Percentiles rank a stretch among this genome's conserved stretches.
Conservation (phyloP, 164 flowering plant species). For the Liriodendron chinense region DNA sequence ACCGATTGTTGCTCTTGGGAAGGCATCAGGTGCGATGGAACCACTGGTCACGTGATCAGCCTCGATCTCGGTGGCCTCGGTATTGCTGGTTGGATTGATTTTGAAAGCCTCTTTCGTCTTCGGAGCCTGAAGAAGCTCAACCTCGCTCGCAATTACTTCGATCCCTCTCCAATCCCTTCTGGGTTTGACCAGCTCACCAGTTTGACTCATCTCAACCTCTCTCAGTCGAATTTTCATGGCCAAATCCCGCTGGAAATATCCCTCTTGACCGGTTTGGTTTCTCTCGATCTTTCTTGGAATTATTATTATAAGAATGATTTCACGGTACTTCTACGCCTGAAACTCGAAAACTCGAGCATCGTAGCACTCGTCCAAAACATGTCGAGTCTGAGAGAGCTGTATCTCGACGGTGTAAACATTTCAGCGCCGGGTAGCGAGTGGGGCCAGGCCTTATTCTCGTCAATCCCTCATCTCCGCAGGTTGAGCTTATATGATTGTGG, state of each 20-base stretch:
- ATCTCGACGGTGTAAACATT: slow-evolving; percentile 34
- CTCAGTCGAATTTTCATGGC: slow-evolving; percentile 37
- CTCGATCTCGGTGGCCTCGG: slow-evolving; percentile 29
- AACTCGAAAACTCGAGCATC: slow-evolving; percentile 16
- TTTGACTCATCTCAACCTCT: slow-evolving; percentile 40
- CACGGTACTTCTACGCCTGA: neutral
- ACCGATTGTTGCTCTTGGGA: slow-evolving; percentile 37
- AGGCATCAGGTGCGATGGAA: slow-evolving; percentile 30
- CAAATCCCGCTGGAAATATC: slow-evolving; percentile 39
- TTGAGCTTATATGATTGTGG: too few species aligned
- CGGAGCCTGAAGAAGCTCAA: slow-evolving; percentile 30
- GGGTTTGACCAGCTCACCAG: slow-evolving; percentile 24
- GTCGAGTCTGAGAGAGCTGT: slow-evolving; percentile 22
- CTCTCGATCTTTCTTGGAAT: slow-evolving; percentile 10
- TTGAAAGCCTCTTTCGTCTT: neutral
- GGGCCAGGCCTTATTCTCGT: slow-evolving; percentile 13
- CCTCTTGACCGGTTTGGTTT: slow-evolving; percentile 20
- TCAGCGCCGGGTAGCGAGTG: slow-evolving; percentile 25
- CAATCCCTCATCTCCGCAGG: too few species aligned
- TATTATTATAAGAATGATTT: too few species aligned
- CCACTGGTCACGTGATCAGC: slow-evolving; percentile 24
- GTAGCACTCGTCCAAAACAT: slow-evolving; percentile 22
- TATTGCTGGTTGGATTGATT: slow-evolving; percentile 13
- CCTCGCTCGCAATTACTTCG: slow-evolving; percentile 36
- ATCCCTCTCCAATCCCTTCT: slow-evolving; percentile 25